A percentile compares a stretch with the other conserved stretches of the same genome.
Conservation (phyloP, 805 yeast genomes). For the Starmerella asiatica region DNA sequence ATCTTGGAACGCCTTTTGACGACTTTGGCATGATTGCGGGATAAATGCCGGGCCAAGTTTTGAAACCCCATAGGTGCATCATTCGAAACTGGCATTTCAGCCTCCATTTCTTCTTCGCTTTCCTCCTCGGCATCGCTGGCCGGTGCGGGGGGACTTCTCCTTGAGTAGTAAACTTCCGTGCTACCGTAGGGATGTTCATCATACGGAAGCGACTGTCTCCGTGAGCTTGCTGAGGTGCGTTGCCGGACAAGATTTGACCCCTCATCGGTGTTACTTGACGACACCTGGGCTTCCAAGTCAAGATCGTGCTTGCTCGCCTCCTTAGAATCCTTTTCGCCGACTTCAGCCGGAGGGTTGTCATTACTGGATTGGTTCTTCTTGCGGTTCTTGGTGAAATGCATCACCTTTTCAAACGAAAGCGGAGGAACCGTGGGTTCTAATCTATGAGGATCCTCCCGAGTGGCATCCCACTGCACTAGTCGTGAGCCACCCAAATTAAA, state of each 20-base stretch:
- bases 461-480: conserved; percentile 58
- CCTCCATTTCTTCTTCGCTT: background rate
- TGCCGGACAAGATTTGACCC: too few species aligned
- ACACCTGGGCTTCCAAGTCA: background rate
- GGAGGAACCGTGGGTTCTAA: conserved; percentile 20
- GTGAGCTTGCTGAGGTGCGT: background rate
- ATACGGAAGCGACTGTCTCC: background rate
- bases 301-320: background rate
- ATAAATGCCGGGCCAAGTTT: conserved; percentile 1
- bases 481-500: conserved; percentile 67
- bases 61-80: conserved; percentile 8
- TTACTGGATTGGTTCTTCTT: background rate
- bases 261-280: background rate
- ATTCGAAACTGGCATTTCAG: conserved; percentile 2
- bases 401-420: conserved; percentile 6
- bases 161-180: conserved; percentile 12
- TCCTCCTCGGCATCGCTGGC: background rate
- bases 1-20: too few species aligned
- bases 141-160: conserved; percentile 1
- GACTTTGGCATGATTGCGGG: background rate
- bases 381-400: background rate
- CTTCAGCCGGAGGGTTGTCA: too few species aligned
- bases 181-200: conserved; percentile 8
- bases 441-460: conserved; percentile 21
- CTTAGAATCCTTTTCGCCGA: background rate